Percentiles rank a stretch among this genome's conserved stretches.
Conservation (phyloP, 495 filamentous ascomycete genomes). For the Penicillium egyptiacum region DNA sequence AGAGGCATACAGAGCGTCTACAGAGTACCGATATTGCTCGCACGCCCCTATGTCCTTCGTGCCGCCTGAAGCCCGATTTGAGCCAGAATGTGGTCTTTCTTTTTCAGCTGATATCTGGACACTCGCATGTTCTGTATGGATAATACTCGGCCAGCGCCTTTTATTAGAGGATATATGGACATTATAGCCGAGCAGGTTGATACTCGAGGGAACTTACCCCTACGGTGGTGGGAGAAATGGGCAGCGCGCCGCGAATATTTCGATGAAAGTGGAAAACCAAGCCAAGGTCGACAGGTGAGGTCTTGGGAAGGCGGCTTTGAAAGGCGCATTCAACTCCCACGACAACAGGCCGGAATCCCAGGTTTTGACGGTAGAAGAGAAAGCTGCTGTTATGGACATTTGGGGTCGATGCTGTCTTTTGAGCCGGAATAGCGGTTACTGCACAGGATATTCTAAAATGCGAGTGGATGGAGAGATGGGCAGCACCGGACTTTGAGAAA, state of each 20-base stretch:
- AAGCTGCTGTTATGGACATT: conserved; percentile 11
- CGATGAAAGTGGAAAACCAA: conserved; percentile 18
- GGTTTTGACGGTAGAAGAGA: conserved; percentile 7
- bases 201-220: conserved; percentile 20
- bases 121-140: conserved; percentile 35
- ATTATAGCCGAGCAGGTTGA: conserved; percentile 30
- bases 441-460: conserved; percentile 21
- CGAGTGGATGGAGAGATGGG: conserved; percentile 31
- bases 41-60: conserved; percentile 24
- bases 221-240: conserved; percentile 28
- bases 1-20: conserved; percentile 26
- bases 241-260: conserved; percentile 17
- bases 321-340: conserved; percentile 8
- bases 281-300: conserved; percentile 10
- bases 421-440: conserved; percentile 21
- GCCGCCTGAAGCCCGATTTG: conserved; percentile 29
- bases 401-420: conserved; percentile 22
- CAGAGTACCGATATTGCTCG: conserved; percentile 21
- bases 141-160: conserved; percentile 23
- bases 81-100: conserved; percentile 25
- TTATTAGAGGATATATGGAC: conserved; percentile 20
- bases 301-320: conserved; percentile 7
- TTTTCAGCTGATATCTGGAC: conserved; percentile 41
- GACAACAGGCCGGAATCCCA: conserved; percentile 12
- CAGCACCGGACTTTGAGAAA: conserved; percentile 18